A percentile compares a stretch with the other conserved stretches of the same genome.
Evolutionary conservation across 768 basidiomycete species (phyloP).

Genomic region (Boletus rex-veris): DNA sequence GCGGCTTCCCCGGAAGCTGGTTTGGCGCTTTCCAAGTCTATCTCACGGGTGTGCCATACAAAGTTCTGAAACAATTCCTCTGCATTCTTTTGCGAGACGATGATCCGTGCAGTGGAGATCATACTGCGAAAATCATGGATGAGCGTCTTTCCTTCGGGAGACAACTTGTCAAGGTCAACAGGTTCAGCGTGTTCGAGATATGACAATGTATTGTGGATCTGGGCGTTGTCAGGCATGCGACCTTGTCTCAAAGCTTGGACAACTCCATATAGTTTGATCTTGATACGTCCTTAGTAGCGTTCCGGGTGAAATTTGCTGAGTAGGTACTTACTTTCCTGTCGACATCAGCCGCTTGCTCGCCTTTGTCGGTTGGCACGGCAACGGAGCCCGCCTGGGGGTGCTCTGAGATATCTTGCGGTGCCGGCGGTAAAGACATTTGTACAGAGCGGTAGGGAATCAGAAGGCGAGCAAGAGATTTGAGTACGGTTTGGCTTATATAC

Average conservation of each 20-base stretch:
- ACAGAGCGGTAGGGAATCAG: neutral
- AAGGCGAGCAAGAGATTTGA: neutral
- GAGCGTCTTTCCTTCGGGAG: slow-evolving; percentile 72
- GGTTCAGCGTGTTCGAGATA: slow-evolving; percentile 63
- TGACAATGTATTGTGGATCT: slow-evolving; percentile 69
- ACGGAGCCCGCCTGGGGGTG: slow-evolving; percentile 59
- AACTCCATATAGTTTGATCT: slow-evolving; percentile 74
- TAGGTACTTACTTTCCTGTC: slow-evolving; percentile 58
- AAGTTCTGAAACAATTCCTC: slow-evolving; percentile 94
- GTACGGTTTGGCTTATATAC: slow-evolving; percentile 5
- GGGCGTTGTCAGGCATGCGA: slow-evolving; percentile 73
- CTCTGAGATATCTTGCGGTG: slow-evolving; percentile 57
- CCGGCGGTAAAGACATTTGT: slow-evolving; percentile 64
- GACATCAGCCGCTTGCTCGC: slow-evolving; percentile 65
- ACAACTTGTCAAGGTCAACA: slow-evolving; percentile 63
- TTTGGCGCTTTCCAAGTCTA: slow-evolving; percentile 38
- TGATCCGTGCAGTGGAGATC: slow-evolving; percentile 64
- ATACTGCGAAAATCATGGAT: slow-evolving; percentile 77
- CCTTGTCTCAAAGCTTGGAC: slow-evolving; percentile 79
- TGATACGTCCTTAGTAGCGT: neutral
- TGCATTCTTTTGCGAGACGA: slow-evolving; percentile 80
- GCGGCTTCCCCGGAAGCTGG: slow-evolving; percentile 37
- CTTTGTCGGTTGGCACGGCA: slow-evolving; percentile 60
- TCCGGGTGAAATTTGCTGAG: neutral
- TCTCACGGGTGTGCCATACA: slow-evolving; percentile 70